Conservation (phyloP, 768 basidiomycete species). For the Arthromyces matolae region DNA sequence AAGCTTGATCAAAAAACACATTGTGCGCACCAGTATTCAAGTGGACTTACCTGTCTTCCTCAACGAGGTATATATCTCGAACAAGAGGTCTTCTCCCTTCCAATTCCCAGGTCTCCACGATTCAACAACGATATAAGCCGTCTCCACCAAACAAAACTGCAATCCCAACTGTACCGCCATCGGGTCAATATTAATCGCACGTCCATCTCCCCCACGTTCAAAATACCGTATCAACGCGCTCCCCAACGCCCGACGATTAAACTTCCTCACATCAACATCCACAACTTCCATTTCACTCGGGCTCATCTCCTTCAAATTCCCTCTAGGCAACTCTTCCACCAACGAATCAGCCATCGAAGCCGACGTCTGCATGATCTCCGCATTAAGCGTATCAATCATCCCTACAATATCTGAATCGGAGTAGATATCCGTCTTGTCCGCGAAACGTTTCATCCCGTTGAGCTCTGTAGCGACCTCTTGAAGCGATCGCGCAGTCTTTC, state of each 20-base stretch:
- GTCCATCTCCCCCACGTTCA: background rate
- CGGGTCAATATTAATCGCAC: no score
- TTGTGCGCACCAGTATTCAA: background rate
- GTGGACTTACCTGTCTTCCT: constrained; percentile 10
- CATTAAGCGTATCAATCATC: constrained; percentile 19
- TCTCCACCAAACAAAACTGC: constrained; percentile 12
- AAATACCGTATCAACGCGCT: constrained; percentile 7
- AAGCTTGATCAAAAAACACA: background rate
- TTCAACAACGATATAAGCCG: constrained; percentile 9
- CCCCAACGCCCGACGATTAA: constrained; percentile 9
- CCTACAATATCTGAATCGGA: constrained; percentile 40
- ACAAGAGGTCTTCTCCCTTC: constrained; percentile 8
- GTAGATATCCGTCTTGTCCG: constrained; percentile 40
- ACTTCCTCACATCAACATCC: background rate
- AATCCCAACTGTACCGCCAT: constrained; percentile 17
- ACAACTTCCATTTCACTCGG: background rate
- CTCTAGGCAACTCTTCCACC: constrained; percentile 3
- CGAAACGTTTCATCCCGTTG: constrained; percentile 38
- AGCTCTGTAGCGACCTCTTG: constrained; percentile 36
- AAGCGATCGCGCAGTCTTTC: constrained; percentile 17
- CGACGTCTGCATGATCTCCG: constrained; percentile 18
- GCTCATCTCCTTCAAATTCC: background rate
- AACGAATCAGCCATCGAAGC: constrained; percentile 18
- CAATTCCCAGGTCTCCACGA: constrained; percentile 14
- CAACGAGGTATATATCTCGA: constrained; percentile 13